These are phyloP conservation scores for Penicillium sp. DNA, from an alignment of 2,329 filamentous ascomycete species.

Conservation along the genomic window DNA sequence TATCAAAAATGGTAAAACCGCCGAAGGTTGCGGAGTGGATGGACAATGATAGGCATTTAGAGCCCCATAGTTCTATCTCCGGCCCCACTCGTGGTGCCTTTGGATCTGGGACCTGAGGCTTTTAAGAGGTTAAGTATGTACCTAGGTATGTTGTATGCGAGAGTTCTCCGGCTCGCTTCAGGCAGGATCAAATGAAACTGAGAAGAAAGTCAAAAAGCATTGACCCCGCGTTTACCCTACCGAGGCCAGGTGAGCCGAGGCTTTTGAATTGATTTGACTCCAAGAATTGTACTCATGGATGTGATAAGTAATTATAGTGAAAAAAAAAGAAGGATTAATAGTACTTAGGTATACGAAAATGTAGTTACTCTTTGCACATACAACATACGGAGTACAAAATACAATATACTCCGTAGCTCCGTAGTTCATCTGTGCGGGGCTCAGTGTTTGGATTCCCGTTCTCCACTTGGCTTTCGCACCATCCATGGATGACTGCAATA, in stretches of 20 bases:
- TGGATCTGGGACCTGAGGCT: background rate
- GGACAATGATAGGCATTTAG: constrained; percentile 16
- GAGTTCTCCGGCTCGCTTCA: background rate
- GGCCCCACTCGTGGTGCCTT: constrained; percentile 2
- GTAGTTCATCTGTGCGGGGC: background rate
- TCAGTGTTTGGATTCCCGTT: background rate
- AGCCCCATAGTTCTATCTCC: constrained; percentile 17
- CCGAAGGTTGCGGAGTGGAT: constrained; percentile 12
- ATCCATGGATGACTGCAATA: background rate
- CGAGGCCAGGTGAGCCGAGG: background rate
- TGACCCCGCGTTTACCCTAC: background rate
- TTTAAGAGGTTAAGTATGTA: background rate
- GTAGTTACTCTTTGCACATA: too few relatives aligned
- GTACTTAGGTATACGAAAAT: too few relatives aligned
- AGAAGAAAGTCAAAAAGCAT: background rate
- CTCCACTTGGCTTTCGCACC: background rate
- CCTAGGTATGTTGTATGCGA: background rate
- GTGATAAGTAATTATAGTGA: too few relatives aligned
- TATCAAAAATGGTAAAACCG: constrained; percentile 16
- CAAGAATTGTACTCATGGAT: too few relatives aligned
- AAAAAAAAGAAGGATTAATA: too few relatives aligned
- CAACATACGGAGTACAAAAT: too few relatives aligned
- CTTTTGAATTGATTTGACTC: background rate
- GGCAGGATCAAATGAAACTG: background rate
- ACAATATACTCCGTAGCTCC: too few relatives aligned